These are phyloP conservation scores for Paraphoma chrysanthemicola DNA, from an alignment of 2,329 filamentous ascomycete species.

Conservation along the genomic window DNA sequence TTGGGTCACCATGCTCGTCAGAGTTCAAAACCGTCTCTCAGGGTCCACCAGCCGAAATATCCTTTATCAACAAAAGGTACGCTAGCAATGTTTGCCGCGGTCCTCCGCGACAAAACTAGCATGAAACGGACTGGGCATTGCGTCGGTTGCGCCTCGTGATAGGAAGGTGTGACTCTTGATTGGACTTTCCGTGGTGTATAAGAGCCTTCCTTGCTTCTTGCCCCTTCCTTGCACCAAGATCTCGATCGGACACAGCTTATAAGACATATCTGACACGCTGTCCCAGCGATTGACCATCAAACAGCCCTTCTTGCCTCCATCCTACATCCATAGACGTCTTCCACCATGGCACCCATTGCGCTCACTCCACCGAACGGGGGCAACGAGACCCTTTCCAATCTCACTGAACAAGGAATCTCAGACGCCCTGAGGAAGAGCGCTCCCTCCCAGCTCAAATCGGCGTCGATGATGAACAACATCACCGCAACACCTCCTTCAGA, in stretches of 20 bases:
- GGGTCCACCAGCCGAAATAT: constrained; percentile 11
- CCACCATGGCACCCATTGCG: constrained; percentile 40
- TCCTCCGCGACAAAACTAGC: constrained; percentile 17
- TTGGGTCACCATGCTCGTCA: not conserved
- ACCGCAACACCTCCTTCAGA: constrained; percentile 34
- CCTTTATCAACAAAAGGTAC: constrained; percentile 19
- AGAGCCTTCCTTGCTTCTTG: constrained; percentile 13
- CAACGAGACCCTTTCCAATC: constrained; percentile 31
- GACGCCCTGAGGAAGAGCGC: constrained; percentile 38
- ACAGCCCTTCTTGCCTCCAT: not conserved
- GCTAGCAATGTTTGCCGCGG: constrained; percentile 16
- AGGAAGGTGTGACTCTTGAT: constrained; percentile 33
- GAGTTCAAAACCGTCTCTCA: constrained; percentile 1
- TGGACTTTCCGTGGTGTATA: constrained; percentile 26
- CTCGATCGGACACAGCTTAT: not conserved
- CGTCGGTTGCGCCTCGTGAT: constrained; percentile 29
- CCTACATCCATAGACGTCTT: constrained; percentile 2
- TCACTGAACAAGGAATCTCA: constrained; percentile 43
- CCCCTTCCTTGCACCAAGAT: not conserved
- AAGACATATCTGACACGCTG: not conserved
- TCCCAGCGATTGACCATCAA: not conserved
- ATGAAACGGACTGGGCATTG: constrained; percentile 17
- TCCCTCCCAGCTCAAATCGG: constrained; percentile 35
- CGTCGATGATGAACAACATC: constrained; percentile 29
- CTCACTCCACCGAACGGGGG: constrained; percentile 38